A percentile compares a stretch with the other conserved stretches of the same genome.
These are phyloP conservation scores for Paxillus rubicundulus DNA, from an alignment of 768 basidiomycete species.

Conservation along the genomic window DNA sequence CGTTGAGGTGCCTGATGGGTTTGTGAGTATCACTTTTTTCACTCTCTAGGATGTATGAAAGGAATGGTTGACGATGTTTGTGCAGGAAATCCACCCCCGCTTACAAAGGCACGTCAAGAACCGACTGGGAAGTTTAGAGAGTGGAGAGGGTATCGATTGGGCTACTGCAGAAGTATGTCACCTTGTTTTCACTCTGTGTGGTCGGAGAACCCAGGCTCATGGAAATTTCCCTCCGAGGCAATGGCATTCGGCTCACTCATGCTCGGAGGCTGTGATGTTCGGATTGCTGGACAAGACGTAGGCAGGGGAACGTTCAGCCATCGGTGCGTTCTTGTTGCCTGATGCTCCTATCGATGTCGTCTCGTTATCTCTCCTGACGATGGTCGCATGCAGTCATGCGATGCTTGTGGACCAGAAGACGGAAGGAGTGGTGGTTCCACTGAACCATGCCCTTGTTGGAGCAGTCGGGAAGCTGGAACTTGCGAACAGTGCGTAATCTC, in stretches of 20 bases:
- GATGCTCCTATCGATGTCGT: not conserved
- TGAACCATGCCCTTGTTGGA: slow-evolving; percentile 62
- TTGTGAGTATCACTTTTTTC: slow-evolving; percentile 48
- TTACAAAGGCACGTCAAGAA: slow-evolving; percentile 77
- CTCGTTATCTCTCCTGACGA: not conserved
- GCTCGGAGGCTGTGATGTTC: slow-evolving; percentile 76
- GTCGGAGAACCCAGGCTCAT: not conserved
- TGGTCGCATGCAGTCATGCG: slow-evolving; percentile 54
- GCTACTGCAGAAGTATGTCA: slow-evolving; percentile 77
- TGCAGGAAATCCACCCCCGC: slow-evolving; percentile 75
- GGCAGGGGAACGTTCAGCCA: slow-evolving; percentile 90
- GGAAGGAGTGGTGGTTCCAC: slow-evolving; percentile 74
- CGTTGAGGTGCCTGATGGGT: slow-evolving; percentile 53
- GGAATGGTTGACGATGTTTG: not conserved
- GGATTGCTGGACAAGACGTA: slow-evolving; percentile 92
- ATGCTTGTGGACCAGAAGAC: slow-evolving; percentile 90
- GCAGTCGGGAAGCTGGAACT: slow-evolving; percentile 72
- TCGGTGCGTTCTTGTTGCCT: slow-evolving; percentile 36
- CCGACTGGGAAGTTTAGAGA: slow-evolving; percentile 66
- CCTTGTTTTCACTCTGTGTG: not conserved
- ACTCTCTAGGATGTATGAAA: not conserved
- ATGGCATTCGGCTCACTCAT: slow-evolving; percentile 87
- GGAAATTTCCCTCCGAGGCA: slow-evolving; percentile 44
- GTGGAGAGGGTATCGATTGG: slow-evolving; percentile 78
- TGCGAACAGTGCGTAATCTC: slow-evolving; percentile 70